Evolutionary conservation across 805 yeast species (phyloP).

Genomic region (Saccharomycopsis fodiens): DNA sequence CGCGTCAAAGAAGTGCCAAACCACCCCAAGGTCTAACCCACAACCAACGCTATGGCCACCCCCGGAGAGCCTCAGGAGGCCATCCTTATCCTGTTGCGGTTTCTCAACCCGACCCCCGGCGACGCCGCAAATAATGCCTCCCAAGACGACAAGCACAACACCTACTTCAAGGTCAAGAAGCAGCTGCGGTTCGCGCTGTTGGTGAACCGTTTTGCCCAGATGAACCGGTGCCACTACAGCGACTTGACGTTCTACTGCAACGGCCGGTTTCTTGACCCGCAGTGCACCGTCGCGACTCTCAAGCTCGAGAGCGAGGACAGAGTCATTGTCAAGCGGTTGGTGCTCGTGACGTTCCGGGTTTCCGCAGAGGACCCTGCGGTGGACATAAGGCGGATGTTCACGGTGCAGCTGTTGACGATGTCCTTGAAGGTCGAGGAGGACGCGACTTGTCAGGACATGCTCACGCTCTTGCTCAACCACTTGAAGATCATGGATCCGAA

Average conservation of each 20-base stretch:
- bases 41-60: no score
- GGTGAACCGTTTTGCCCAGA: constrained; percentile 11
- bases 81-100: constrained; percentile 12
- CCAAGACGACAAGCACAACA: constrained; percentile 8
- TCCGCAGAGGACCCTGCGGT: background rate
- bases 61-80: no score
- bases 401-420: constrained; percentile 1
- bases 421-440: constrained; percentile 18
- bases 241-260: constrained; percentile 17
- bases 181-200: constrained; percentile 15
- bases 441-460: constrained; percentile 2
- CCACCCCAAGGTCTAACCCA: no score
- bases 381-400: constrained; percentile 2
- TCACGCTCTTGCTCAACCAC: constrained; percentile 1
- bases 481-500: background rate
- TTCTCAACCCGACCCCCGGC: constrained; percentile 9
- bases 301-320: constrained; percentile 11
- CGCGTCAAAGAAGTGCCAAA: no score
- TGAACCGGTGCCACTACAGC: constrained; percentile 4
- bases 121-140: background rate
- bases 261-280: constrained; percentile 10
- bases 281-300: constrained; percentile 9
- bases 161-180: constrained; percentile 13
- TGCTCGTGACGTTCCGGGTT: constrained; percentile 12
- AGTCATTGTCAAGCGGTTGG: constrained; percentile 13